phyloP scores from a whole-genome alignment of 1,139 yeast genomes.

The Nematodospora anomalae region DNA sequence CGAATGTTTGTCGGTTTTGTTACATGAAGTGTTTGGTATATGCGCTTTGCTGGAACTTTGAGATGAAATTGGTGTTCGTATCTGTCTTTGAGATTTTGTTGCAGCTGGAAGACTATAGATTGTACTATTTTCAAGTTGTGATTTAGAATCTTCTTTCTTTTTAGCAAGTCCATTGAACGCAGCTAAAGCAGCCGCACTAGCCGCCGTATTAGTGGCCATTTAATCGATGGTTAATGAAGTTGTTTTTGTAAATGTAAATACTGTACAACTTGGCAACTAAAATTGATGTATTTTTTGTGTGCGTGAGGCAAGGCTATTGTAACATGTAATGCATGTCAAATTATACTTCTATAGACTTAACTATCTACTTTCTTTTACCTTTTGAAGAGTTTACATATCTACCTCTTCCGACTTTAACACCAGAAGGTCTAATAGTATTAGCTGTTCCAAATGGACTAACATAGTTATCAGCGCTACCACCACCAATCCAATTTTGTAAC shows the following conservation, averaged over 20 bases:
- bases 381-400: slow-evolving; percentile 70
- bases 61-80: slow-evolving; percentile 3
- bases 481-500: slow-evolving; percentile 87
- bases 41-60: background rate
- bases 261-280: too few species aligned
- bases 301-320: too few species aligned
- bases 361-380: slow-evolving; percentile 38
- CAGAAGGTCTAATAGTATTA: slow-evolving; percentile 60
- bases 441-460: slow-evolving; percentile 83
- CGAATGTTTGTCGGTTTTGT: too few species aligned
- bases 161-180: slow-evolving; percentile 27
- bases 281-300: too few species aligned
- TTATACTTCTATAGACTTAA: too few species aligned
- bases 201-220: slow-evolving; percentile 16
- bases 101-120: slow-evolving; percentile 3
- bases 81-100: background rate
- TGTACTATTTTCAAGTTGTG: slow-evolving; percentile 5
- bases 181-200: slow-evolving; percentile 37
- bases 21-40: background rate
- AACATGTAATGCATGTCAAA: too few species aligned
- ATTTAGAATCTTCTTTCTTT: slow-evolving; percentile 16
- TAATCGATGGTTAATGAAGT: too few species aligned
- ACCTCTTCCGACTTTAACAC: slow-evolving; percentile 82
- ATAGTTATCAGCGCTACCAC: slow-evolving; percentile 88
- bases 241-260: too few species aligned